Conservation (phyloP, 257 asterid species). For the Primulina tabacum region DNA sequence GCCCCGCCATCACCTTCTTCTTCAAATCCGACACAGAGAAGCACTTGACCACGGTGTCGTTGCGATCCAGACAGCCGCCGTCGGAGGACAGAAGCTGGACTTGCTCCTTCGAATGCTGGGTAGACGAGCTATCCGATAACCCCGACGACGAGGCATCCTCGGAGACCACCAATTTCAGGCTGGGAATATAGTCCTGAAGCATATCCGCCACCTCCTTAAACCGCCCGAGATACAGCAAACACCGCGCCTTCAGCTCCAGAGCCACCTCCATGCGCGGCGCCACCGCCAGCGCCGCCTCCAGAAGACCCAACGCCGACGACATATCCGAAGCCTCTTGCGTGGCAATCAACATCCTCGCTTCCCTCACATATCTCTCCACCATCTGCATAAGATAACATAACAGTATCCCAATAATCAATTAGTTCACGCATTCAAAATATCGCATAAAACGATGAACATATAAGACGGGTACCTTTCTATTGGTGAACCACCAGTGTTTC, state of each 20-base stretch:
- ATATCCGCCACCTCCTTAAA: conserved; percentile 85
- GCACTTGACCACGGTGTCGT: conserved; percentile 61
- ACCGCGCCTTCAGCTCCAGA: conserved; percentile 73
- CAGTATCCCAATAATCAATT: conserved; percentile 9
- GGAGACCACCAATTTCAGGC: conserved; percentile 48
- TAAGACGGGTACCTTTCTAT: conserved; percentile 50
- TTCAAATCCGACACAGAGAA: conserved; percentile 79
- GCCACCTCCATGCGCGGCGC: conserved; percentile 85
- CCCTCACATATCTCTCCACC: conserved; percentile 78
- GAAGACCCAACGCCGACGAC: conserved; percentile 57
- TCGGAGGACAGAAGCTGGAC: conserved; percentile 67
- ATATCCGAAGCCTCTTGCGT: conserved; percentile 60
- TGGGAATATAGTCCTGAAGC: conserved; percentile 89
- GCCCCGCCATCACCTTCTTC: conserved; percentile 74
- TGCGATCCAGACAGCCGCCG: conserved; percentile 32
- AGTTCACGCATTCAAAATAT: neutral
- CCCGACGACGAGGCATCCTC: conserved; percentile 54
- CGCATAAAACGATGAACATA: neutral
- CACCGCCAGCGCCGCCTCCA: conserved; percentile 68
- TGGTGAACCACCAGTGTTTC: conserved; percentile 96
- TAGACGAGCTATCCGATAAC: conserved; percentile 65
- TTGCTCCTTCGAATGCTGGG: conserved; percentile 58
- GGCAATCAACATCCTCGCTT: conserved; percentile 67
- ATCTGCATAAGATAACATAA: conserved; percentile 38
- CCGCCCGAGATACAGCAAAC: conserved; percentile 73